Evolutionary conservation across 2,329 filamentous ascomycete genomes (phyloP).

Genomic region (Knoxdaviesia capensis): DNA sequence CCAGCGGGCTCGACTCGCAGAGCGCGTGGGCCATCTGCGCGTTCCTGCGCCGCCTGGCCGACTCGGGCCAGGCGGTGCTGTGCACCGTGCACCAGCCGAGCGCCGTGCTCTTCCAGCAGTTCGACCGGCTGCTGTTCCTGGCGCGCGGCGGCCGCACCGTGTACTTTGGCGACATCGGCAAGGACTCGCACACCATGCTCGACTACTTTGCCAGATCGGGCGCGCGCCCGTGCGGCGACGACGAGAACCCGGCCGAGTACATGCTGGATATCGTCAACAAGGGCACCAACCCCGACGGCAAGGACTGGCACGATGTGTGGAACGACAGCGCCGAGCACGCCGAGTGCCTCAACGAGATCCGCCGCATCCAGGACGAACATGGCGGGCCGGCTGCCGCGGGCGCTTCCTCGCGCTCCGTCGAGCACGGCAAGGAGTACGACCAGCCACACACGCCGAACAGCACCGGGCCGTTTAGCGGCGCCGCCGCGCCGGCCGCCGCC

Average conservation of each 20-base stretch:
- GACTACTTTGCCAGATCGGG: slow-evolving; percentile 47
- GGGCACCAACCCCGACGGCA: slow-evolving; percentile 15
- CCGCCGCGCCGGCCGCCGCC: slow-evolving; percentile 5
- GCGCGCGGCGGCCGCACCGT: slow-evolving; percentile 45
- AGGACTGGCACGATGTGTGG: slow-evolving; percentile 53
- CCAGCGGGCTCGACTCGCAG: slow-evolving; percentile 41
- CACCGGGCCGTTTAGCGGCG: too few species aligned
- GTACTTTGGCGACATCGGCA: slow-evolving; percentile 48
- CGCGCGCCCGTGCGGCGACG: slow-evolving; percentile 32
- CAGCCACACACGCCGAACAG: too few species aligned
- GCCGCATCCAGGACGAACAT: slow-evolving; percentile 36
- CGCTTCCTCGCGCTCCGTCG: too few species aligned
- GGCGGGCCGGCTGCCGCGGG: too few species aligned
- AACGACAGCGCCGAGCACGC: slow-evolving; percentile 28
- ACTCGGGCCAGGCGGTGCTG: slow-evolving; percentile 29
- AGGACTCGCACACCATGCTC: slow-evolving; percentile 33
- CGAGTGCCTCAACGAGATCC: slow-evolving; percentile 38
- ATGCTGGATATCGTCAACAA: slow-evolving; percentile 39
- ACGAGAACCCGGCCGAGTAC: slow-evolving; percentile 58
- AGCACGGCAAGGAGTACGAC: too few species aligned
- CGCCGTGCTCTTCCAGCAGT: slow-evolving; percentile 29
- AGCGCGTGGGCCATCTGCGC: slow-evolving; percentile 42
- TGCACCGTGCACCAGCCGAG: slow-evolving; percentile 36
- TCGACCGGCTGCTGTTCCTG: slow-evolving; percentile 43
- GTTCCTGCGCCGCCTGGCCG: slow-evolving; percentile 40